Base-by-base conservation (phyloP, 306 rosid genomes). In the Castanea mollissima region DNA sequence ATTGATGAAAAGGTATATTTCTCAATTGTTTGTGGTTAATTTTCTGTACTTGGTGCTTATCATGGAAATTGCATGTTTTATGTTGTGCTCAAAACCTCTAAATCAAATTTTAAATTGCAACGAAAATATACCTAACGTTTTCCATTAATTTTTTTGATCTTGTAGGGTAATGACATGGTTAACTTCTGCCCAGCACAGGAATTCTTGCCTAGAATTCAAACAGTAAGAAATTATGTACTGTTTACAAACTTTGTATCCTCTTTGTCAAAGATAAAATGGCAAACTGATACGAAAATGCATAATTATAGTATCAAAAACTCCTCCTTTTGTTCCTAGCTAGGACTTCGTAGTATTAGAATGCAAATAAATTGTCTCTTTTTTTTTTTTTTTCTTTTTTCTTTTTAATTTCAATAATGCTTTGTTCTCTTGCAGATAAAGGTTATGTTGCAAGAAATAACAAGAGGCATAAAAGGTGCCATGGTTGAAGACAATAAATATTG, bases 401-500 rank as follows among this genome's bases (percentile, higher is more conserved):
- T 49, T 49, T 78, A 8, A 64, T 23, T 79, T 7, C 65, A 23
- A 49, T 49, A 49, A 49, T 49, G 16, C 14, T 12, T 49, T 31
- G 11, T 58, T 59, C 69, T 12, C 5, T 69, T 25, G 55, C 65
- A 90, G 93, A 88, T 90, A 76, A n/a, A 74, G 59, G 62, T 80
- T 71, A 62, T 56, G 74, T 71, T 90, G 44, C 74, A 70, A 46
- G 80, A 82, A 3, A 85, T 64, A 16, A 80, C 71, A 6, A 14
- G 2, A 72, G 72, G 55, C 49, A 83, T 88, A 70, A 75, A 80
- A n/a, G 90, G 88, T 8, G 78, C 90, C n/a, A 51, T 41, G 32
- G 16, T 86, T 57, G 92, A 90, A 80, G 90, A 88, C 59, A 90
- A 90, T 10, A 77, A 5, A 76, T 88, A 79, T 55, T 86, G 94